These are phyloP conservation scores for Pyracantha coccinea DNA, from an alignment of 331 rosid species.

Conservation along the genomic window DNA sequence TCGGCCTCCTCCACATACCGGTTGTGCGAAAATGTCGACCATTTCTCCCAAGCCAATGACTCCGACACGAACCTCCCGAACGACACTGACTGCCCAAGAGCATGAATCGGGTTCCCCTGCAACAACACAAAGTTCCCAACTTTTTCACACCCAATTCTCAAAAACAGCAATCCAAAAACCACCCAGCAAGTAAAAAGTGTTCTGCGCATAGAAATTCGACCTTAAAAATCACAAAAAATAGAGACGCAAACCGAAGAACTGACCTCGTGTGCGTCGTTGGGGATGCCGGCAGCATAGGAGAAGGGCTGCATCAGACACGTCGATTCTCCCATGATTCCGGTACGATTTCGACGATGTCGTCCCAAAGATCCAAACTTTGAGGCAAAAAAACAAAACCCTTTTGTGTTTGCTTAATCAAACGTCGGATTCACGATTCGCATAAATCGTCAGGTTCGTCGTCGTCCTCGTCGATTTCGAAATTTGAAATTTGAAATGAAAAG, in stretches of 20 bases:
- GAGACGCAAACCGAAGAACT: neutral
- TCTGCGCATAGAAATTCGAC: neutral
- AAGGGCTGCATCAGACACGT: slow-evolving; percentile 92
- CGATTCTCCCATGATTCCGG: slow-evolving; percentile 65
- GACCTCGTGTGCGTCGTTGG: slow-evolving; percentile 77
- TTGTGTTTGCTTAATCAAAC: neutral
- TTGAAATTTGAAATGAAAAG: slow-evolving; percentile 52
- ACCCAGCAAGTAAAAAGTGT: neutral
- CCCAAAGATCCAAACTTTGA: slow-evolving; percentile 33
- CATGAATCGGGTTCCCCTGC: slow-evolving; percentile 67
- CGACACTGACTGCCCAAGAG: slow-evolving; percentile 77
- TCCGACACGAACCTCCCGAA: slow-evolving; percentile 88
- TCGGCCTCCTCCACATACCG: slow-evolving; percentile 95
- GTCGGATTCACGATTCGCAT: neutral
- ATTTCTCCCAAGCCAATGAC: slow-evolving; percentile 79
- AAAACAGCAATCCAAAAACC: neutral
- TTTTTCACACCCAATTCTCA: neutral
- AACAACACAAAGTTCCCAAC: neutral
- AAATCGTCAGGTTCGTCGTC: neutral
- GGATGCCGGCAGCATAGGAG: slow-evolving; percentile 63
- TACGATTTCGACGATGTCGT: neutral
- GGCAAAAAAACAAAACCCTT: slow-evolving; percentile 4
- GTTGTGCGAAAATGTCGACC: slow-evolving; percentile 79
- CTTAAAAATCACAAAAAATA: neutral
- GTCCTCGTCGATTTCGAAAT: slow-evolving; percentile 33